Conservation (phyloP, 139 green algal species). For the Tetraselmis chui region DNA sequence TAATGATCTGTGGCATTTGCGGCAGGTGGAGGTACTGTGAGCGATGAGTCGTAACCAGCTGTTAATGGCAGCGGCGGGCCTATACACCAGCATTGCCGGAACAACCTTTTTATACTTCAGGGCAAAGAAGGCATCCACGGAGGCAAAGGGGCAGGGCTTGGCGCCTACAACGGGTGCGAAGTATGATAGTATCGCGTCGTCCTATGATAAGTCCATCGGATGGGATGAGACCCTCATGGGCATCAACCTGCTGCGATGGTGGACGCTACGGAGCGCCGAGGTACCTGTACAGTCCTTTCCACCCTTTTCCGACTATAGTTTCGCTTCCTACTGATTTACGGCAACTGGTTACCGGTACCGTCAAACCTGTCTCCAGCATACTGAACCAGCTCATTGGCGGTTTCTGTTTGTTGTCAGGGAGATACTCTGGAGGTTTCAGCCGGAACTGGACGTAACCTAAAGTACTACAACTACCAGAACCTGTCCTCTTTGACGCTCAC, state of each 20-base stretch:
- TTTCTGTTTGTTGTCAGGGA: no score
- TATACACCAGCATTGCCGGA: neutral
- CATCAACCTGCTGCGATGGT: slow-evolving; percentile 42
- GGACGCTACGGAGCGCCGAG: slow-evolving; percentile 36
- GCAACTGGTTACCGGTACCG: neutral
- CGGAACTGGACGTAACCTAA: slow-evolving; percentile 67
- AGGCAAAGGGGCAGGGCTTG: neutral
- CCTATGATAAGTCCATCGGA: slow-evolving; percentile 45
- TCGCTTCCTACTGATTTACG: neutral
- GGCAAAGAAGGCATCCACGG: neutral
- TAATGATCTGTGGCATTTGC: no score
- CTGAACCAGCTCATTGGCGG: no score
- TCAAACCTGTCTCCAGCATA: neutral
- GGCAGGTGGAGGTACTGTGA: no score
- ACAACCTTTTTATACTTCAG: neutral
- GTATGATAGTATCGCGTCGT: neutral
- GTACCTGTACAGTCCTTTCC: neutral
- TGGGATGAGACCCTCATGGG: slow-evolving; percentile 52
- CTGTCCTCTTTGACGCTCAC: slow-evolving; percentile 39
- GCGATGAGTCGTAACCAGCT: no score
- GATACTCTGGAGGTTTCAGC: slow-evolving; percentile 66
- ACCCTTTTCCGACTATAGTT: neutral
- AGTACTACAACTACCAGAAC: slow-evolving; percentile 43
- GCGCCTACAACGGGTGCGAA: neutral
- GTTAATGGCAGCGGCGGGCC: neutral